phyloP scores from a whole-genome alignment of 1,284 basidiomycete species.

The Austroboletus niveus region DNA sequence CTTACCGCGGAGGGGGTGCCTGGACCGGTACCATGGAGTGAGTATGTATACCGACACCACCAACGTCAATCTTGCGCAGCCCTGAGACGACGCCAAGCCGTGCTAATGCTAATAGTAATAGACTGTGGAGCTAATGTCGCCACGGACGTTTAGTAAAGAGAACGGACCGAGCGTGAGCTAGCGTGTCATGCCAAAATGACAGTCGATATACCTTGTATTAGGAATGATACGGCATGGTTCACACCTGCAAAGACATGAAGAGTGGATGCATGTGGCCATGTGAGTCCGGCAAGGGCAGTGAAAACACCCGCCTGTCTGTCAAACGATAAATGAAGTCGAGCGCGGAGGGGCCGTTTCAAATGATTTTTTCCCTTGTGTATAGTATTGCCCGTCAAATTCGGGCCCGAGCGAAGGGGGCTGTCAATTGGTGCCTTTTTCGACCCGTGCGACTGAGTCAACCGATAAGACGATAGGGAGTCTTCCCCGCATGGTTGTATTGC shows the following conservation, averaged over 20 bases:
- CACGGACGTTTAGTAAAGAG: conserved; percentile 1
- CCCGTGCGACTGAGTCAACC: conserved; percentile 7
- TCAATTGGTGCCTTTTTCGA: conserved; percentile 18
- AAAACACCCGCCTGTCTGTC: conserved; percentile 2
- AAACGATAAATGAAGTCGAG: conserved; percentile 4
- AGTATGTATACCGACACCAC: conserved; percentile 9
- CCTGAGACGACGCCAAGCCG: conserved; percentile 19
- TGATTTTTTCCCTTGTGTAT: too few relatives aligned
- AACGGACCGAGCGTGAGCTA: conserved; percentile 17
- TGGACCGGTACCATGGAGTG: conserved; percentile 30
- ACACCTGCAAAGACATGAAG: conserved; percentile 6
- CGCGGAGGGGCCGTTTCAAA: background rate
- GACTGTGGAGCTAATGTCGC: conserved; percentile 6
- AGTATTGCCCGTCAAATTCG: conserved; percentile 5
- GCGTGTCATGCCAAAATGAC: conserved; percentile 21
- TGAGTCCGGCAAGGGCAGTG: conserved; percentile 2
- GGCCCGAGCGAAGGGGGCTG: conserved; percentile 3
- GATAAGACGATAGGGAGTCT: conserved; percentile 10
- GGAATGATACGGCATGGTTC: conserved; percentile 26
- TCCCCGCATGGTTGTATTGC: conserved; percentile 28
- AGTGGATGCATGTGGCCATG: background rate
- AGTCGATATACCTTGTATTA: conserved; percentile 28
- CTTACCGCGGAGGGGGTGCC: conserved; percentile 22
- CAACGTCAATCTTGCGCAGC: conserved; percentile 23
- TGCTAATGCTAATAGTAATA: background rate